Conservation (phyloP, 2,329 filamentous ascomycete species). For the Fusarium guadeloupense region DNA sequence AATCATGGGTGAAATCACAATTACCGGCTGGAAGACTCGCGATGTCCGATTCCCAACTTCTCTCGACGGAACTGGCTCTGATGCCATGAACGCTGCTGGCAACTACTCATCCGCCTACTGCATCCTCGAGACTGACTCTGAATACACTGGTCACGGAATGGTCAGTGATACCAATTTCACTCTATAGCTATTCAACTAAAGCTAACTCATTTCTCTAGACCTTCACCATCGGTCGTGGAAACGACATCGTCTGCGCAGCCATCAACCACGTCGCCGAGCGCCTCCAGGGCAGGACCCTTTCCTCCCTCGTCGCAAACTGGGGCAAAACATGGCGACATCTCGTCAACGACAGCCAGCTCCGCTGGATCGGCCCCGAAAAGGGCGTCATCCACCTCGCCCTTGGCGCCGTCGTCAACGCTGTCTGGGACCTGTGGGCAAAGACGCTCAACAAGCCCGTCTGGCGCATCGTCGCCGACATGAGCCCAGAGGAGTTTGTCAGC, state of each 20-base stretch:
- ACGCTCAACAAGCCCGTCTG: conserved; percentile 86
- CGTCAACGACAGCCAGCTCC: conserved; percentile 88
- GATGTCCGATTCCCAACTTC: conserved; percentile 90
- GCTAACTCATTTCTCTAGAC: conserved; percentile 54
- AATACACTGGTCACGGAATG: conserved; percentile 80
- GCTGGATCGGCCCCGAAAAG: conserved; percentile 95
- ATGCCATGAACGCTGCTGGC: conserved; percentile 94
- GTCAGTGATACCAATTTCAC: conserved; percentile 51
- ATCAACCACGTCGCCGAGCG: conserved; percentile 82
- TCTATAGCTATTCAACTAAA: neutral
- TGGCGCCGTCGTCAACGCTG: conserved; percentile 86
- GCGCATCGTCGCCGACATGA: conserved; percentile 90
- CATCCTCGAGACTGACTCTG: conserved; percentile 82
- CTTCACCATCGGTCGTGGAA: conserved; percentile 88
- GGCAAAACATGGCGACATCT: conserved; percentile 90
- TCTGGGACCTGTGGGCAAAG: conserved; percentile 98
- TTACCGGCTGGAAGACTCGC: conserved; percentile 75
- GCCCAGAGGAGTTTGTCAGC: conserved; percentile 82
- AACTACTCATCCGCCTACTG: conserved; percentile 97
- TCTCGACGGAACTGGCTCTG: conserved; percentile 93
- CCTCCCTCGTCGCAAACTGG: conserved; percentile 81
- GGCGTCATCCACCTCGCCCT: conserved; percentile 93
- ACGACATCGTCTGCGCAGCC: conserved; percentile 89
- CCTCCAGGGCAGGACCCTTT: conserved; percentile 77
- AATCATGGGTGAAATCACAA: conserved; percentile 65